Percentiles rank a stretch among this genome's conserved stretches.
Evolutionary conservation across 768 basidiomycete genomes (phyloP).

Genomic region (Mrakia gelida): DNA sequence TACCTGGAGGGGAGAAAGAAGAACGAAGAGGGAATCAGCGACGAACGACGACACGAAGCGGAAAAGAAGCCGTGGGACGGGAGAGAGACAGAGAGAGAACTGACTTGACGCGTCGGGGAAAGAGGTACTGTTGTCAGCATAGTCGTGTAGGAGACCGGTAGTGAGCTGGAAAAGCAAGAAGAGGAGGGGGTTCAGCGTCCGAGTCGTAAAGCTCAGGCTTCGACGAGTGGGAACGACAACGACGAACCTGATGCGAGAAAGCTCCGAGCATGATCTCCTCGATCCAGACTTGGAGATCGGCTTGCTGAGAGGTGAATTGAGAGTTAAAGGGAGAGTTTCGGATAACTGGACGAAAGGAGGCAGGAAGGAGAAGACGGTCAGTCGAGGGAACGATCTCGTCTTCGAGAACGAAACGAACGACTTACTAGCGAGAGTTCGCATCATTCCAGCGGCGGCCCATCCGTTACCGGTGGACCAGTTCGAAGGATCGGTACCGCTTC

Average conservation of each 20-base stretch:
- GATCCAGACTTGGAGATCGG: slow-evolving; percentile 39
- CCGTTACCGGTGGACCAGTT: slow-evolving; percentile 63
- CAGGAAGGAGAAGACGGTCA: neutral
- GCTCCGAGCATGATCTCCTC: slow-evolving; percentile 36
- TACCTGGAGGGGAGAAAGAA: neutral
- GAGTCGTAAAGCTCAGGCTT: neutral
- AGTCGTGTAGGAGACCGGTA: slow-evolving; percentile 25
- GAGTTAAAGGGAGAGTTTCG: slow-evolving; percentile 49
- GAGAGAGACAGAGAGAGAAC: neutral
- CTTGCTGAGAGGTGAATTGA: slow-evolving; percentile 35
- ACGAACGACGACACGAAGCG: neutral
- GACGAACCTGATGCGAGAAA: slow-evolving; percentile 31
- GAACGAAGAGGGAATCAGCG: neutral
- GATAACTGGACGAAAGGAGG: neutral
- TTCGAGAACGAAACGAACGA: neutral
- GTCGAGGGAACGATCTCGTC: too few relatives aligned
- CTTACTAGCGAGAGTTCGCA: slow-evolving; percentile 64
- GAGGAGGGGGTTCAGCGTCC: neutral
- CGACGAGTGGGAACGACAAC: neutral
- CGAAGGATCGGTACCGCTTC: slow-evolving; percentile 5
- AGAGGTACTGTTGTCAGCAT: neutral
- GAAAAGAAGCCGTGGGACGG: neutral
- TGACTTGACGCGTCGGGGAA: slow-evolving; percentile 14
- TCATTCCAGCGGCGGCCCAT: slow-evolving; percentile 85
- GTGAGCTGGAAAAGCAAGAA: slow-evolving; percentile 1